Percentiles rank a stretch among this genome's conserved stretches.
Conservation (phyloP, 306 rosid genomes). For the Rosa multiflora region DNA sequence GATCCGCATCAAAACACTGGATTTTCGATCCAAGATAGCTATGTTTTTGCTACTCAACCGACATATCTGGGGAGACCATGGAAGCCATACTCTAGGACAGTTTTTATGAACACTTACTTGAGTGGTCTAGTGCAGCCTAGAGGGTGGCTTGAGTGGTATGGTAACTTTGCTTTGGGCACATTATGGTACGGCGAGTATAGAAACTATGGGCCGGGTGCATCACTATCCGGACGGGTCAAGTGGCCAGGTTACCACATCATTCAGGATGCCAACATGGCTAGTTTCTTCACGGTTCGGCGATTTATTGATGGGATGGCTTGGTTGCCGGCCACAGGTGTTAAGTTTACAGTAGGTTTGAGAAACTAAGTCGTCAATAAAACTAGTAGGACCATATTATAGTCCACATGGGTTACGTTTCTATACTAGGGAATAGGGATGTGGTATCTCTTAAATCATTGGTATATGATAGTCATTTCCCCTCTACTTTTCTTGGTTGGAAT, state of each 20-base stretch:
- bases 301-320: constrained; percentile 58
- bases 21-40: constrained; percentile 67
- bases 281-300: constrained; percentile 46
- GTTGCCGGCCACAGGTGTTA: constrained; percentile 70
- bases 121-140: constrained; percentile 67
- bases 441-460: neutral
- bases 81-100: constrained; percentile 72
- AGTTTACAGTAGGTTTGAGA: constrained; percentile 52
- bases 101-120: constrained; percentile 71
- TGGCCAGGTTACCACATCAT: constrained; percentile 81
- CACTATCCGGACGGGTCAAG: constrained; percentile 36
- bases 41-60: constrained; percentile 63
- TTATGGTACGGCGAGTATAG: constrained; percentile 88
- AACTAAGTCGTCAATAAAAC: constrained; percentile 15
- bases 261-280: constrained; percentile 42
- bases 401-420: neutral
- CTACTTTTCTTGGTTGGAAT: neutral
- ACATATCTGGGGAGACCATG: constrained; percentile 79
- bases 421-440: neutral
- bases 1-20: constrained; percentile 80
- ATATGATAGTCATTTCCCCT: neutral
- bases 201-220: constrained; percentile 66
- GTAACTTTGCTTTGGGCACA: constrained; percentile 66
- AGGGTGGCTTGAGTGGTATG: constrained; percentile 90
- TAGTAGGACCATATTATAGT: neutral